Evolutionary conservation across 2,329 filamentous ascomycete genomes (phyloP), one percentile per base, ranked within the genome.

Genomic region (Trichoderma harzianum): DNA sequence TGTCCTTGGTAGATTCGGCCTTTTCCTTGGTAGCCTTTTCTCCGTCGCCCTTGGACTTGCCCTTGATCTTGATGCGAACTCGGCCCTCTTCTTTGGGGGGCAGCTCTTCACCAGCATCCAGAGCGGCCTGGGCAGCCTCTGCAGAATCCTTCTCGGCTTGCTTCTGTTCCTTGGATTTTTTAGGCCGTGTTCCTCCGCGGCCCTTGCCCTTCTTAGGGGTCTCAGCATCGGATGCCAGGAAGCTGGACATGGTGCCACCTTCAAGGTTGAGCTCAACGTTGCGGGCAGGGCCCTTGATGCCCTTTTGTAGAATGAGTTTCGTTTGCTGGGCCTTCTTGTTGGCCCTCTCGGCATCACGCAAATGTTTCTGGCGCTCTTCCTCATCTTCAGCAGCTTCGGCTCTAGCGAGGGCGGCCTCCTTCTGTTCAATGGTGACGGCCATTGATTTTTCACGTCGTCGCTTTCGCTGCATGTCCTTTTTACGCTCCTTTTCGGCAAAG

Each of bases 391-490:
- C 92, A 68, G 91, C 89, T 72, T 92, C 88, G 11, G 95, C 93
- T 75, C 92, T 92, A 74, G 92, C 90, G 58, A 97, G 86, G 5
- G 94, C 93, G 4, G 92, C 89, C 74, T 96, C 93, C 83, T 97
- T 96, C 79, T 94, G 91, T 79, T 98, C 95, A 77, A 97, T 92
- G 7, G 94, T 95, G 72, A 97, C 92, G 5, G 94, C 94, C 86
- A 98, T 94, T 5, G 95, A 97, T 84, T 98, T 98, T 80, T 98
- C 95, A 21, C 96, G 92, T 57, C 96, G 91, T 73, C 96, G 90
- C 84, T 98, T 99, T 74, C 96, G 92, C 81, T 99, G 96, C 94
- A 99, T 98, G 79, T 99, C 96, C 85, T 99, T 99, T 86, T 99
- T 99, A 75, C 96, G 93, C 83, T 99, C 96, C 84, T 99, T 99